phyloP scores from a whole-genome alignment of 2,329 filamentous ascomycete species.

The Volutella citrinella region DNA sequence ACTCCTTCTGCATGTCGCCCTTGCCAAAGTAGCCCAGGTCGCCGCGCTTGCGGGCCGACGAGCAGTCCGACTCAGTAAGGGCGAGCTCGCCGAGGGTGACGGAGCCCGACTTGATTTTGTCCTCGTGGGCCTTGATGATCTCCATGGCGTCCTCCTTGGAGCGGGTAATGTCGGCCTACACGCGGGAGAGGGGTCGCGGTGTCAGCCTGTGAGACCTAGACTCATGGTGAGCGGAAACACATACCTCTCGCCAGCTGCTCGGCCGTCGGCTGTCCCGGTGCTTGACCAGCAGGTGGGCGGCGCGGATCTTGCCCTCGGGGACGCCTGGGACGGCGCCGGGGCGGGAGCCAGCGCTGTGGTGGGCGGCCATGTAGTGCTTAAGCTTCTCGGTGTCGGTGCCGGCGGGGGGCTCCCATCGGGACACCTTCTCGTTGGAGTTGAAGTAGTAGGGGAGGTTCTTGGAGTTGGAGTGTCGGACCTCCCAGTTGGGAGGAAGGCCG shows the following conservation, averaged over 20 bases:
- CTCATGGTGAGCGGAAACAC: slow-evolving; percentile 8
- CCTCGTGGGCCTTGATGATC: slow-evolving; percentile 74
- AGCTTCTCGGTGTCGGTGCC: slow-evolving; percentile 89
- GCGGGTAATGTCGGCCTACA: slow-evolving; percentile 74
- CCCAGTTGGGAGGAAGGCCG: slow-evolving; percentile 84
- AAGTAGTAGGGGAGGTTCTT: slow-evolving; percentile 99
- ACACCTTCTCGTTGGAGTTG: slow-evolving; percentile 81
- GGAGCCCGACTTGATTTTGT: slow-evolving; percentile 69
- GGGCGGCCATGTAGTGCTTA: slow-evolving; percentile 87
- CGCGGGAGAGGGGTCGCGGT: no score
- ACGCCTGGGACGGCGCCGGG: slow-evolving; percentile 37
- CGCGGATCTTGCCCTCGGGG: slow-evolving; percentile 81
- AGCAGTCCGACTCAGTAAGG: slow-evolving; percentile 88
- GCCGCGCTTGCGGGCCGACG: slow-evolving; percentile 88
- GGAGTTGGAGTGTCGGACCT: slow-evolving; percentile 96
- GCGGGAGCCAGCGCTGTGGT: slow-evolving; percentile 64
- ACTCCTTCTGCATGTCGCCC: slow-evolving; percentile 98
- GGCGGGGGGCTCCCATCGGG: slow-evolving; percentile 89
- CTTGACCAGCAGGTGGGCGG: slow-evolving; percentile 90
- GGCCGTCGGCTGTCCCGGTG: slow-evolving; percentile 84
- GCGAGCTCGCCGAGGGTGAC: slow-evolving; percentile 78
- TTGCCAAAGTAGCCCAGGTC: slow-evolving; percentile 93
- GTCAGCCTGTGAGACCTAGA: no score
- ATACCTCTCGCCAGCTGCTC: slow-evolving; percentile 83
- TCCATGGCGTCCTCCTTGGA: slow-evolving; percentile 80